phyloP scores from a whole-genome alignment of 345 rosid genomes.

The Murraya koenigii region DNA sequence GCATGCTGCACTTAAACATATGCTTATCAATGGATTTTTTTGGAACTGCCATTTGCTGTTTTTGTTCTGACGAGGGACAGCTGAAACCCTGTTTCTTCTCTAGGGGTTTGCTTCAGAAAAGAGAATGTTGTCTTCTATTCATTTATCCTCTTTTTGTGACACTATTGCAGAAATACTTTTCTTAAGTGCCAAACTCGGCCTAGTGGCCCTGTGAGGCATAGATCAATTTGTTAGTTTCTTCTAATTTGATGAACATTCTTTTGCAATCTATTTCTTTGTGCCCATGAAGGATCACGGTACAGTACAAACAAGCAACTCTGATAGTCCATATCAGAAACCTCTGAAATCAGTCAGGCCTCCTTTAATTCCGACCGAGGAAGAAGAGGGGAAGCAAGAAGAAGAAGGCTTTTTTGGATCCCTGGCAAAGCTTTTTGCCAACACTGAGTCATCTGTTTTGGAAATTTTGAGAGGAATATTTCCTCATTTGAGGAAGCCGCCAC shows the following conservation, averaged over 20 bases:
- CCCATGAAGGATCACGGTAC: constrained; percentile 48
- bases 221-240: not conserved
- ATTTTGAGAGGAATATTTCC: constrained; percentile 70
- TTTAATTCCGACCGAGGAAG: constrained; percentile 64
- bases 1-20: not conserved
- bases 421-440: constrained; percentile 47
- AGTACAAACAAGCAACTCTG: constrained; percentile 19
- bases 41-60: not conserved
- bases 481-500: constrained; percentile 46
- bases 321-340: constrained; percentile 51
- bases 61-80: not conserved
- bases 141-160: not conserved
- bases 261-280: constrained; percentile 7
- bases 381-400: constrained; percentile 76
- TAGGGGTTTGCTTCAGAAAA: not conserved
- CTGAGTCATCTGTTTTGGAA: constrained; percentile 55
- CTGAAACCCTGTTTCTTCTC: not conserved
- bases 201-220: not conserved
- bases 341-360: constrained; percentile 63
- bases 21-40: not conserved
- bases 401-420: constrained; percentile 74
- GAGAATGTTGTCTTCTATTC: not conserved
- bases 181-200: not conserved
- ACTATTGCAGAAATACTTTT: not conserved
- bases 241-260: not conserved